Percentiles rank a stretch among this genome's conserved stretches.
Evolutionary conservation across 768 basidiomycete genomes (phyloP).

Genomic region (Guyanaporus albipodus): DNA sequence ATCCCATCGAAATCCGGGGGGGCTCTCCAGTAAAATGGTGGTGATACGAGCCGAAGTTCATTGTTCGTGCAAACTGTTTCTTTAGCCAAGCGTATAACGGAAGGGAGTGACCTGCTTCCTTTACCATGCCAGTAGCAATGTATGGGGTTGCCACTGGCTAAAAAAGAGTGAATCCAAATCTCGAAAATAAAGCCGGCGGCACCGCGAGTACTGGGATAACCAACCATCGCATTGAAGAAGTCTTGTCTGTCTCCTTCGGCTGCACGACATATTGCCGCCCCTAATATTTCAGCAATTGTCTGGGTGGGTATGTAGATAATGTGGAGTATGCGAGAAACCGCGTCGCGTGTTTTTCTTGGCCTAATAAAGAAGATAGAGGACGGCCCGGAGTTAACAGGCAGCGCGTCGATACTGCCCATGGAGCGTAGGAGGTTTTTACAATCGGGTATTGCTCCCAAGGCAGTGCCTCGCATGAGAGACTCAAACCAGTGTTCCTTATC

Average conservation of each 20-base stretch:
- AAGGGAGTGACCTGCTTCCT: neutral
- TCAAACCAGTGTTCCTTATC: neutral
- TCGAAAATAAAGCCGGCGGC: slow-evolving; percentile 3
- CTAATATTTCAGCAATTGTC: neutral
- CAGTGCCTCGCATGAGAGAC: neutral
- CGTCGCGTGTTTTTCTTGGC: neutral
- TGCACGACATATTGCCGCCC: neutral
- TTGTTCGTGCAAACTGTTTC: neutral
- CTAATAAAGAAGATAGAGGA: slow-evolving; percentile 3
- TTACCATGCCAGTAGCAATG: neutral
- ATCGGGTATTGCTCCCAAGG: neutral
- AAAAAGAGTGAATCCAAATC: slow-evolving; percentile 2
- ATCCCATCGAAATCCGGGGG: neutral
- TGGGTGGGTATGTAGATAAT: neutral
- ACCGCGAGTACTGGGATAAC: neutral
- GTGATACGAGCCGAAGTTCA: neutral
- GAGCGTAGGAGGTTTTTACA: neutral
- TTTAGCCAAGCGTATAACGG: neutral
- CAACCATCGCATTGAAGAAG: slow-evolving; percentile 1
- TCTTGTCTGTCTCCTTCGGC: slow-evolving; percentile 2
- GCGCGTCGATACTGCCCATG: neutral
- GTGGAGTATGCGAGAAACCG: neutral
- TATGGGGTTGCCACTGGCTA: neutral
- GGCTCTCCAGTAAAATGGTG: slow-evolving; percentile 3
- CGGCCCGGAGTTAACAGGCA: neutral